Conservation (phyloP, 805 yeast species). For the Hanseniaspora clermontiae region DNA sequence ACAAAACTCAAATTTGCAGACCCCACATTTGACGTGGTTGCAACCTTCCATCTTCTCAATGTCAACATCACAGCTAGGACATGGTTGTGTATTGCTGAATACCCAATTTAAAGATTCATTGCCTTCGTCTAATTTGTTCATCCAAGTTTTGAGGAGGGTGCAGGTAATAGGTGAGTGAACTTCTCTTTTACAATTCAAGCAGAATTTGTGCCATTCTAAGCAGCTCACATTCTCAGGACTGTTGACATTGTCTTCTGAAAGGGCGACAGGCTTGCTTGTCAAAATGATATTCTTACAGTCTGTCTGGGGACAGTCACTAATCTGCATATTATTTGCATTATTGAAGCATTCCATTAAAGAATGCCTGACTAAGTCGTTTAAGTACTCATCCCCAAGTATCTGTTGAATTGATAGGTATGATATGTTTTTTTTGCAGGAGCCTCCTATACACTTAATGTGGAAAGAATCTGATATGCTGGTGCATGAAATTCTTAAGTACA, state of each 20-base stretch:
- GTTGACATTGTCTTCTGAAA: conserved; percentile 19
- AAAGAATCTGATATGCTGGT: conserved; percentile 47
- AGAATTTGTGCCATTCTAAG: conserved; percentile 53
- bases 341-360: conserved; percentile 41
- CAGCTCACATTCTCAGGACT: conserved; percentile 45
- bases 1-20: conserved; percentile 71
- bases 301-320: conserved; percentile 73
- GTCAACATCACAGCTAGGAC: conserved; percentile 67
- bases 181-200: conserved; percentile 61
- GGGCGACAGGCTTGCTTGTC: conserved; percentile 17
- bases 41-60: conserved; percentile 96
- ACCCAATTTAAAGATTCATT: conserved; percentile 85
- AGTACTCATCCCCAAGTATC: conserved; percentile 17
- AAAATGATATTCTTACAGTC: conserved; percentile 47
- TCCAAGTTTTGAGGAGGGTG: conserved; percentile 54
- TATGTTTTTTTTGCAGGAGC: conserved; percentile 29
- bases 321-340: conserved; percentile 23
- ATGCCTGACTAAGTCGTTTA: conserved; percentile 32
- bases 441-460: conserved; percentile 40
- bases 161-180: conserved; percentile 85
- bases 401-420: conserved; percentile 32
- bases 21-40: conserved; percentile 84
- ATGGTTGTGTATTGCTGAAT: conserved; percentile 64
- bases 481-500: conserved; percentile 39
- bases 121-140: conserved; percentile 68